Evolutionary conservation across 2,329 filamentous ascomycete genomes (phyloP).

Genomic region (Exophiala calicioides): DNA sequence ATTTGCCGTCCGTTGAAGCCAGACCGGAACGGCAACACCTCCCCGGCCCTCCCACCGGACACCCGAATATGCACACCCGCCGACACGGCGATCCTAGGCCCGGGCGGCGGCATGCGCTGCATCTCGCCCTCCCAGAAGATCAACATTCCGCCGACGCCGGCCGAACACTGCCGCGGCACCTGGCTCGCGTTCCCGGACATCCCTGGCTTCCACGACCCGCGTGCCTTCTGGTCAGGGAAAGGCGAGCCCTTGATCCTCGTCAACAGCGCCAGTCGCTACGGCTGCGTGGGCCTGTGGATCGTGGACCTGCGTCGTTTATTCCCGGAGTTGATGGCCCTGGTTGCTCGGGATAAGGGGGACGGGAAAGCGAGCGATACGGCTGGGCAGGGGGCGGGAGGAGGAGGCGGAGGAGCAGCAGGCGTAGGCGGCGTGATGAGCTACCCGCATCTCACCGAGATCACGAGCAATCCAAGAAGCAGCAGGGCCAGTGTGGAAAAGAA

Average conservation of each 20-base stretch:
- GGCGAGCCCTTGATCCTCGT: constrained; percentile 44
- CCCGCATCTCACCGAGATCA: constrained; percentile 41
- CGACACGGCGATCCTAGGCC: constrained; percentile 37
- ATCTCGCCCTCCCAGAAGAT: constrained; percentile 35
- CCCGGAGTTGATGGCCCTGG: constrained; percentile 11
- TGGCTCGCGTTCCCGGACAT: constrained; percentile 40
- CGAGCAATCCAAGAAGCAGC: constrained; percentile 38
- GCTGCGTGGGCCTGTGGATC: constrained; percentile 39
- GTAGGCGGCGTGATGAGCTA: constrained; percentile 30
- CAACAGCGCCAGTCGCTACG: constrained; percentile 37
- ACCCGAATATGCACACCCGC: constrained; percentile 36
- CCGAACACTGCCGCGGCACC: constrained; percentile 37
- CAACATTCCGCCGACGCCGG: constrained; percentile 42
- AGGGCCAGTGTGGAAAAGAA: constrained; percentile 43
- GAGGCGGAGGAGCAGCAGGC: background rate
- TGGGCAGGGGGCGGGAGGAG: background rate
- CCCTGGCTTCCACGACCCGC: constrained; percentile 45
- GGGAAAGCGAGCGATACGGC: background rate
- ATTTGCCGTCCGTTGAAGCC: constrained; percentile 35
- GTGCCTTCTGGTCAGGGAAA: constrained; percentile 43
- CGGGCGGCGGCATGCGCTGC: constrained; percentile 39
- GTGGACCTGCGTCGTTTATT: constrained; percentile 34
- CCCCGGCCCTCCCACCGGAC: constrained; percentile 14
- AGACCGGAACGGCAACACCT: constrained; percentile 5
- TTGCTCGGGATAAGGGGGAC: background rate